phyloP scores from a whole-genome alignment of 805 yeast genomes.

The Wickerhamomyces bovis region DNA sequence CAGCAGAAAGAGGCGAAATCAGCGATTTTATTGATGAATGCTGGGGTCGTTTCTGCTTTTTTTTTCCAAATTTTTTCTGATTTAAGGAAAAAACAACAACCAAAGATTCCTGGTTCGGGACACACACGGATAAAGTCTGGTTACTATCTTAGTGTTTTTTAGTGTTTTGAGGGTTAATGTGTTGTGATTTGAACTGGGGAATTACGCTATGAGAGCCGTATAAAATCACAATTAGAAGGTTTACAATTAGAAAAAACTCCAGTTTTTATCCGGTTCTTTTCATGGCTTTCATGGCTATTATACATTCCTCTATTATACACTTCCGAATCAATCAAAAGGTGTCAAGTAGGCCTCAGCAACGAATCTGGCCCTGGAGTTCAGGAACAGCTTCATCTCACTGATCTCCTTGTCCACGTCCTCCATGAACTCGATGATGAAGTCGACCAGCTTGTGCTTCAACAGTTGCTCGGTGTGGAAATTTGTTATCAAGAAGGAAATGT shows the following conservation, averaged over 20 bases:
- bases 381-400: slow-evolving; percentile 94
- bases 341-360: slow-evolving; percentile 94
- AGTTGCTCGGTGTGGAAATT: slow-evolving; percentile 93
- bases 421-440: slow-evolving; percentile 96
- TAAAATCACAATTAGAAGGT: too few species aligned
- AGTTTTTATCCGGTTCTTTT: too few species aligned
- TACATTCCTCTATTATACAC: not conserved
- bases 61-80: not conserved
- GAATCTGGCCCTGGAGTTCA: slow-evolving; percentile 95
- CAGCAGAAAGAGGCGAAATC: too few species aligned
- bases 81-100: not conserved
- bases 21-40: too few species aligned
- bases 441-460: slow-evolving; percentile 93
- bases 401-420: slow-evolving; percentile 98
- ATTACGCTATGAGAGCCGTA: too few species aligned
- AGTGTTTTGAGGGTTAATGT: too few species aligned
- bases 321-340: slow-evolving; percentile 61
- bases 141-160: too few species aligned
- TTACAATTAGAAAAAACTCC: too few species aligned
- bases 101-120: not conserved
- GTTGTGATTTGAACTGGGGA: too few species aligned
- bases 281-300: not conserved
- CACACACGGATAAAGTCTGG: not conserved
- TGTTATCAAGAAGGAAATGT: slow-evolving; percentile 87
- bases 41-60: not conserved